Base-by-base conservation (phyloP, 176 grass and related monocot species). In the Oryza meyeriana region DNA sequence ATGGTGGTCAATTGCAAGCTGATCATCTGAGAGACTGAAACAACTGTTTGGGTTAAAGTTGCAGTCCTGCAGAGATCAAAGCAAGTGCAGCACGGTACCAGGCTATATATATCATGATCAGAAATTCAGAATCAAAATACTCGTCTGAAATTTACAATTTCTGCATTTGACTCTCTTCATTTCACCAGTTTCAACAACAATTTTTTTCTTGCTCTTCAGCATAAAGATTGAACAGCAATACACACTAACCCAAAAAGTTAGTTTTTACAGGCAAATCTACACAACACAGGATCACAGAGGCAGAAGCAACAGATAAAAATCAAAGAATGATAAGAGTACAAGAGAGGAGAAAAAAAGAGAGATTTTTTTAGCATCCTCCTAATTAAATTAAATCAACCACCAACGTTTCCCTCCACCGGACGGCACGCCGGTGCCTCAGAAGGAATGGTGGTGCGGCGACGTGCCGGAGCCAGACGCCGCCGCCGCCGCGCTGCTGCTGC, bases 241-340 rank as follows among this genome's bases (percentile, higher is more conserved):
- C 12, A 72, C 62, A 64, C 52, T 85, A 85, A 81, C 71, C 45
- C 65, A 77, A 22, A 2, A 70, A 65, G 78, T 78, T 78, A 72
- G 83, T 81, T 89, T 89, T 77, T 81, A 89, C 87, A 84, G 26
- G 13, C 58, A 71, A 42, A 38, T 84, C 74, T 83, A 83, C 66
- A 83, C 25, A 25, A 12, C 8, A 76, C 73, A 71, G 31, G 14
- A 85, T 73, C 61, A 80, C 38, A 39, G 3, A 24, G 44, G 17
- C 41, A 0, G 75, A 8, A 71, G 65, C 0, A 41, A 10, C 40
- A 55, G 17, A 55, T 24, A 50, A 20, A 77, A 85, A 86, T 82
- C 73, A 90, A 90, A 90, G 88, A 90, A 90, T 86, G 66, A 34
- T 61, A 68, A 68, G 58, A 67, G 64, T 57, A 57, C 36, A 61